A percentile compares a stretch with the other conserved stretches of the same genome.
phyloP scores from a whole-genome alignment of 2,329 filamentous ascomycete genomes.

The Fusarium sp. region DNA sequence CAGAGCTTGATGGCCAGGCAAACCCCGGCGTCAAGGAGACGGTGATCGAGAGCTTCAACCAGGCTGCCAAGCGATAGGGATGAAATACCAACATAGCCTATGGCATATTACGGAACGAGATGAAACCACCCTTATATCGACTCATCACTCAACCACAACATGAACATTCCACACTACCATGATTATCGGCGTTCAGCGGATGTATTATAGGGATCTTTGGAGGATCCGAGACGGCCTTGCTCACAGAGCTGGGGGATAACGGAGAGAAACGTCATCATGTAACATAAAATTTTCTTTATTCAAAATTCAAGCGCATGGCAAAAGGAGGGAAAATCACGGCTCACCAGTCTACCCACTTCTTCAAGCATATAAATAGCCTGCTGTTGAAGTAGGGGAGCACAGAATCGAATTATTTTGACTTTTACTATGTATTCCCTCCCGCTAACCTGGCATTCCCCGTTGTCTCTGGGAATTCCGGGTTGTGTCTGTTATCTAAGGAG shows the following conservation, averaged over 20 bases:
- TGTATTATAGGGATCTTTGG: conserved; percentile 40
- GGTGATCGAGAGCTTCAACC: conserved; percentile 52
- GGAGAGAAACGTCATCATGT: conserved; percentile 31
- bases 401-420: conserved; percentile 23
- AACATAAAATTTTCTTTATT: conserved; percentile 32
- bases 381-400: conserved; percentile 7
- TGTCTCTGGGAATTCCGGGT: not conserved
- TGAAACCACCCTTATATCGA: conserved; percentile 8
- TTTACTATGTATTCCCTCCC: not conserved
- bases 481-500: not conserved
- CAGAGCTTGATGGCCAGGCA: conserved; percentile 12
- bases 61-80: conserved; percentile 44
- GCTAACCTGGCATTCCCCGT: not conserved
- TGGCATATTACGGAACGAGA: not conserved
- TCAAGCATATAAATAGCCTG: not conserved
- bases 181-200: conserved; percentile 42
- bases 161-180: conserved; percentile 34
- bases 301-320: conserved; percentile 17
- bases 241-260: conserved; percentile 11
- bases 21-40: conserved; percentile 49
- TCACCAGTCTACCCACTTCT: conserved; percentile 4
- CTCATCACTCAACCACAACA: conserved; percentile 30
- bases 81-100: not conserved
- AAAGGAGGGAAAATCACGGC: conserved; percentile 22
- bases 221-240: conserved; percentile 22